Conservation (phyloP, 495 filamentous ascomycete genomes). For the Acidiella bohemica region DNA sequence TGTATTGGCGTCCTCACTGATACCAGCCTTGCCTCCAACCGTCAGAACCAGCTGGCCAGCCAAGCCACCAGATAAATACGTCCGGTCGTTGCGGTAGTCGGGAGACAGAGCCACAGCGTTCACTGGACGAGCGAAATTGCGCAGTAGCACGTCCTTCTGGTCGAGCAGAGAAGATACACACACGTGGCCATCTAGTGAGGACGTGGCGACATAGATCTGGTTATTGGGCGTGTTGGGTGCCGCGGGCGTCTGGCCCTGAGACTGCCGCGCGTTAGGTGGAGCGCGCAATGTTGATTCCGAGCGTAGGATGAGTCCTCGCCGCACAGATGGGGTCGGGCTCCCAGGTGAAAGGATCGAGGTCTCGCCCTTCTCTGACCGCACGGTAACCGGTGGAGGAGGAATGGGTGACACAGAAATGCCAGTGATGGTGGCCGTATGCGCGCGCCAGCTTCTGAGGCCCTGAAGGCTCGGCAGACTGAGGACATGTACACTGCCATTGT, state of each 20-base stretch:
- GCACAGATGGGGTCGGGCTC: neutral
- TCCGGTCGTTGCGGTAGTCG: slow-evolving; percentile 75
- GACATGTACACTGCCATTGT: slow-evolving; percentile 93
- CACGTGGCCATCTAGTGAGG: slow-evolving; percentile 90
- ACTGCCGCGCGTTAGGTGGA: neutral
- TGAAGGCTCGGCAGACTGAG: slow-evolving; percentile 69
- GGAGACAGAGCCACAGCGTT: slow-evolving; percentile 83
- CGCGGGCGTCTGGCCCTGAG: slow-evolving; percentile 28
- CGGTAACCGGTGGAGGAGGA: slow-evolving; percentile 47
- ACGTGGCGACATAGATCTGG: slow-evolving; percentile 78
- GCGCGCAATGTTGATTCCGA: neutral
- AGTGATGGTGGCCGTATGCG: slow-evolving; percentile 81
- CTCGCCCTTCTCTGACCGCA: slow-evolving; percentile 2
- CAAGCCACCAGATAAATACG: slow-evolving; percentile 79
- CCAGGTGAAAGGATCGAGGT: neutral
- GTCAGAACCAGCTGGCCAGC: slow-evolving; percentile 87
- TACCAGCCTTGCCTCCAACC: slow-evolving; percentile 60
- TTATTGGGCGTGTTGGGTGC: slow-evolving; percentile 65
- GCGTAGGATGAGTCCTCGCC: no score
- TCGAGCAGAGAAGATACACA: slow-evolving; percentile 74
- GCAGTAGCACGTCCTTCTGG: slow-evolving; percentile 65
- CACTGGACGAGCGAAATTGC: slow-evolving; percentile 87
- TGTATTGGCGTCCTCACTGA: slow-evolving; percentile 66
- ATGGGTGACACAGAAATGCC: slow-evolving; percentile 82
- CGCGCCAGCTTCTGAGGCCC: slow-evolving; percentile 69